Base-by-base conservation (phyloP, 768 basidiomycete genomes). In the Artomyces pyxidatus region DNA sequence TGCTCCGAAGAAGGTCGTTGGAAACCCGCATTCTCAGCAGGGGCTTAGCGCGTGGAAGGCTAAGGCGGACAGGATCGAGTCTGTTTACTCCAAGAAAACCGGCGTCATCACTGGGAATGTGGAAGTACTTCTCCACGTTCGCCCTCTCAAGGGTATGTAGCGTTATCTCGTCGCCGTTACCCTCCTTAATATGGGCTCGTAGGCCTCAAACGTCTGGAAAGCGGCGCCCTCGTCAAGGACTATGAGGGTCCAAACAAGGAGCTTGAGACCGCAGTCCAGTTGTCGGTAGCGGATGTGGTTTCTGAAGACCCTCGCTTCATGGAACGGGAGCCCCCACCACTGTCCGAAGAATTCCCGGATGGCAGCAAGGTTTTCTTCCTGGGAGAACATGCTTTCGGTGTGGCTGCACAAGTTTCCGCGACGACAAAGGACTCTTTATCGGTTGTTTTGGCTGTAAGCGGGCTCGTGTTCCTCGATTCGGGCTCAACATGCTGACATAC, bases 361-460 rank as follows among this genome's bases (percentile, higher is more conserved):
- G 89, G 87, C 1, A 87, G 81, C 63, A 89, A 85, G 61, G 88
- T 98, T 25, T 96, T 99, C 69, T 98, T 97, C 80, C 75, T 98
- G 6, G 94, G 95, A 14, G 85, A 89, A 60, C 84, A 91, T 62
- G 91, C 88, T 0, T 99, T 95, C 60, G 96, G 96, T n/a, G 84
- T 89, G 3, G 91, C 95, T 12, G 93, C 94, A 0, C 88, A 93
- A 59, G 90, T 99, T 10, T 75, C 80, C 32, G 75, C 68, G 0
- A 89, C 91, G 0, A 77, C 76, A 0, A 78, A 86, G 3, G 73
- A 76, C 2, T 71, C 79, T 1, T 67, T 98, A 11, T 84, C 90
- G 9, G 87, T 98, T 42, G 68, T 89, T 38, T 77, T 97, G 50
- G 94, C 92, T n/a, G 92, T 95, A 60, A 52, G 74, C 53, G 7